Conservation (phyloP, 2,329 filamentous ascomycete species). For the Talaromyces islandicus region DNA sequence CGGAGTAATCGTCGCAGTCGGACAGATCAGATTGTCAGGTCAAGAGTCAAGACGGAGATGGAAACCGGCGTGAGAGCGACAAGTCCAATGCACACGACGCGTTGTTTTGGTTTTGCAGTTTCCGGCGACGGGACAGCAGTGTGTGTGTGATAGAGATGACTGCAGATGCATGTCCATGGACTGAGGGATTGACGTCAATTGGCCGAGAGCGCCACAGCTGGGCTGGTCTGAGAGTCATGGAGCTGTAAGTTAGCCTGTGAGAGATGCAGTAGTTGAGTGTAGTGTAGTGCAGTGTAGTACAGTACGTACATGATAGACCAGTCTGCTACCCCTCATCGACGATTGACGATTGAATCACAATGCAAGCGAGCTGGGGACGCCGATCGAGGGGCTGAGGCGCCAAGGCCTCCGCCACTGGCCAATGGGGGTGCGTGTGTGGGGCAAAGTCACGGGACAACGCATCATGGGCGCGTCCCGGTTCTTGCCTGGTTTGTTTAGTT, state of each 20-base stretch:
- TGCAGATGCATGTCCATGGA: background rate
- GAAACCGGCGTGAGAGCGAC: background rate
- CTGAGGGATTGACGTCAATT: background rate
- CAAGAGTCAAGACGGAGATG: background rate
- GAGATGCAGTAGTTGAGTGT: too few species aligned
- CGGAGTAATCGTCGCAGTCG: background rate
- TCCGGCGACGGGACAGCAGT: background rate
- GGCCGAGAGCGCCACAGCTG: background rate
- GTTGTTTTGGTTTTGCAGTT: conserved; percentile 1
- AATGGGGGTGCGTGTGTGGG: background rate
- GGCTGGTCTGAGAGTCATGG: background rate
- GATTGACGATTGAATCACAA: background rate
- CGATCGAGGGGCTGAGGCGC: background rate
- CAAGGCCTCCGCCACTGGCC: background rate
- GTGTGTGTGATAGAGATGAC: background rate
- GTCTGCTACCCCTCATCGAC: background rate
- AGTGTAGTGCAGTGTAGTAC: too few species aligned
- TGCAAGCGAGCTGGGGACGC: background rate
- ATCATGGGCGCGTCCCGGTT: background rate
- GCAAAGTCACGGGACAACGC: background rate
- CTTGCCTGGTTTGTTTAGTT: background rate
- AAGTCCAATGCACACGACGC: background rate
- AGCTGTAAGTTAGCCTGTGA: too few species aligned
- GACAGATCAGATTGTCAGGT: background rate
- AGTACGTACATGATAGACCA: background rate